Evolutionary conservation across 208 protist genomes (phyloP), one percentile per base, ranked within the genome.

Genomic region (Leishmania amazonensis): DNA sequence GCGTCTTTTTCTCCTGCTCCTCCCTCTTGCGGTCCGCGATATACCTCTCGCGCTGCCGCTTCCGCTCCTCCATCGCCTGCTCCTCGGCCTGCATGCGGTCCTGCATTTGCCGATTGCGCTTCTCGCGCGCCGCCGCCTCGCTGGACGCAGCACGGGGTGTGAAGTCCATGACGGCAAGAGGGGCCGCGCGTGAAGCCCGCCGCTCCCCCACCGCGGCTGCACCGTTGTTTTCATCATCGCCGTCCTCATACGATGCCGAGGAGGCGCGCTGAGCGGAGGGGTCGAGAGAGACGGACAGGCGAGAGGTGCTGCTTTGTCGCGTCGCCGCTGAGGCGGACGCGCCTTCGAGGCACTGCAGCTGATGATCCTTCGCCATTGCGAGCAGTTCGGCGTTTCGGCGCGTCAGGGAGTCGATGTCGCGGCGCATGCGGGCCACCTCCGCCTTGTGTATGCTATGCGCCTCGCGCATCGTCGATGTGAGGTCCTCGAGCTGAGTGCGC

Each of bases 381-480:
- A 96, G 84, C 38, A 98, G 81, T 64, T 97, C 91, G 21, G 85
- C 86, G 82, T 98, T 98, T 62, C 96, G 93, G 35, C 87, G 84
- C 19, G 92, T 91, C 21, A 98, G 93, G 38, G 92, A 94, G n/a
- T 95, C 93, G 60, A 96, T 88, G 70, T 97, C 94, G 51, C 91
- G 89, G 51, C 90, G 90, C 82, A 97, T 89, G 51, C 94, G 93
- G 31, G 68, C 84, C 35, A 92, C 87, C 85, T 96, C 92, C 28
- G 85, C 84, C 88, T 95, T 94, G 75, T 96, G 92, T 60, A 81
- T 68, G 64, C 83, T 81, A 71, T 95, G 92, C 81, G 85, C 75
- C 76, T 96, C 92, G 9, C 93, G 90, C 89, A 96, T 87, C 40
- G 88, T 87, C 40, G 79, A 85, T 9, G 95, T 98, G 65, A 95